Evolutionary conservation across 257 asterid species (phyloP).

Genomic region (Nicotiana obtusifolia): DNA sequence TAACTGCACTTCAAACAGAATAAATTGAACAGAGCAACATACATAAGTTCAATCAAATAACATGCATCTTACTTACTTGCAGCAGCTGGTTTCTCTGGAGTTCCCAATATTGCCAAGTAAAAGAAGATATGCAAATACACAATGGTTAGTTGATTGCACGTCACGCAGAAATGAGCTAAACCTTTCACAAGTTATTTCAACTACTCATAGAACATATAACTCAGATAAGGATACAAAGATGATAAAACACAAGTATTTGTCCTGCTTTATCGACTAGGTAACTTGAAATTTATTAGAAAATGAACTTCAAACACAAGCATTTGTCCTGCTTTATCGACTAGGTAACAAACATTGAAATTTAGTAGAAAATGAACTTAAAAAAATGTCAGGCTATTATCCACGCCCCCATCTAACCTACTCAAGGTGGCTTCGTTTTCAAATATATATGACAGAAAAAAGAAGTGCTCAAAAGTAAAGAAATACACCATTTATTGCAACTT

Average conservation of each 20-base stretch:
- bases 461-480: background rate
- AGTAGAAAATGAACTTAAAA: background rate
- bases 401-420: background rate
- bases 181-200: background rate
- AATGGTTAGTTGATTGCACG: conserved; percentile 29
- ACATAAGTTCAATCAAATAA: conserved; percentile 10
- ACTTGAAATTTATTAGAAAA: background rate
- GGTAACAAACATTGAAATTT: background rate
- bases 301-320: background rate
- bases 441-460: conserved; percentile 6
- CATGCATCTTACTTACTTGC: conserved; percentile 50
- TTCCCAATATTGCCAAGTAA: conserved; percentile 31
- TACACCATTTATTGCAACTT: conserved; percentile 4
- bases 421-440: background rate
- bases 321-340: background rate
- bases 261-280: background rate
- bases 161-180: background rate
- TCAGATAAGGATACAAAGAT: background rate
- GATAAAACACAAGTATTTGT: background rate
- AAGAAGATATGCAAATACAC: conserved; percentile 38
- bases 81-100: conserved; percentile 87
- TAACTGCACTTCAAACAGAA: background rate
- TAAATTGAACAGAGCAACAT: background rate
- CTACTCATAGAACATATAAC: background rate
- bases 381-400: background rate